These are phyloP conservation scores for Pseudocohnilembus persalinus DNA, from an alignment of 169 alveolate genomes.

Conservation along the genomic window DNA sequence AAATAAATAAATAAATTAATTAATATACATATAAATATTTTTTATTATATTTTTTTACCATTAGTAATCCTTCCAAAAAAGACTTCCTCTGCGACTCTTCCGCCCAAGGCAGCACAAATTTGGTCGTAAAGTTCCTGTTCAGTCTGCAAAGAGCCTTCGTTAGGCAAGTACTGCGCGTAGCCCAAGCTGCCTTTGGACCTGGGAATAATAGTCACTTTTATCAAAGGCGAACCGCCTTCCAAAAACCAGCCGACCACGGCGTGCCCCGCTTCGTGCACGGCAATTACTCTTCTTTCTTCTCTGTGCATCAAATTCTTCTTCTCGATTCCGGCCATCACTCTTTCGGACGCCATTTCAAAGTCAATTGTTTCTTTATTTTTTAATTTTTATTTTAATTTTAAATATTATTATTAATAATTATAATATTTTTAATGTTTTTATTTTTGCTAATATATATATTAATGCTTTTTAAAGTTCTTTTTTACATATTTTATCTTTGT, in stretches of 20 bases:
- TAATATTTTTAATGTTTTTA: constrained; percentile 12
- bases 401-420: constrained; percentile 14
- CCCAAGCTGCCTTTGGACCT: constrained; percentile 97
- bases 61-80: constrained; percentile 92
- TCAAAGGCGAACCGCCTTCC: constrained; percentile 93
- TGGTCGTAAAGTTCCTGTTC: constrained; percentile 94
- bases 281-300: constrained; percentile 91
- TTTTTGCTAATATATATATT: constrained; percentile 2
- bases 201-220: constrained; percentile 96
- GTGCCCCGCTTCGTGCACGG: constrained; percentile 98
- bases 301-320: constrained; percentile 88
- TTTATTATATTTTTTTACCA: constrained; percentile 82
- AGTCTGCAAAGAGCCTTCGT: constrained; percentile 88
- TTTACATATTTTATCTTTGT: constrained; percentile 41
- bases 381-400: too few species aligned
- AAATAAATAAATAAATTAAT: too few species aligned
- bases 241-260: constrained; percentile 98
- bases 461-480: too few species aligned
- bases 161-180: constrained; percentile 95
- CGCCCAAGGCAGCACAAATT: constrained; percentile 96
- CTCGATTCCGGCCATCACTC: constrained; percentile 95
- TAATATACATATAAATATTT: constrained; percentile 61
- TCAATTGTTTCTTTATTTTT: constrained; percentile 64
- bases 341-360: constrained; percentile 95
- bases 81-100: constrained; percentile 96